These are phyloP conservation scores for Teratosphaeria nubilosa DNA, from an alignment of 2,329 filamentous ascomycete genomes.

Conservation along the genomic window DNA sequence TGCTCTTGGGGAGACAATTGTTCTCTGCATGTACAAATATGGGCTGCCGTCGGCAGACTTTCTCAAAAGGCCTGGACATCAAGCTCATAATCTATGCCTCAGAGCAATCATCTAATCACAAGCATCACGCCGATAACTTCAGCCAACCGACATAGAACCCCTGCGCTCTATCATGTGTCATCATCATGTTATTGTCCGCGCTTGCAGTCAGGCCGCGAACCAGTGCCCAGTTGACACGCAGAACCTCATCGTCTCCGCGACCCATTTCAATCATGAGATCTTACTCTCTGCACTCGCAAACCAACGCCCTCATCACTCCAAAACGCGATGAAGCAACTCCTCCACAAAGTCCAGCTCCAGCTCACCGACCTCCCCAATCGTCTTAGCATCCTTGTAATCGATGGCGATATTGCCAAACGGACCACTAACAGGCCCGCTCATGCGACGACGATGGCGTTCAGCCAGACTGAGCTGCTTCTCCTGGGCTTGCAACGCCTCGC, in stretches of 20 bases:
- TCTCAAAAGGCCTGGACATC: not conserved
- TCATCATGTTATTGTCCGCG: not conserved
- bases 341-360: slow-evolving; percentile 18
- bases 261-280: not conserved
- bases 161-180: not conserved
- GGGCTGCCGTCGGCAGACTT: not conserved
- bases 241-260: not conserved
- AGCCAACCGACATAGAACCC: not conserved
- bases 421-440: slow-evolving; percentile 4
- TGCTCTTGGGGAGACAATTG: not conserved
- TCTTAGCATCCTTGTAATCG: slow-evolving; percentile 15
- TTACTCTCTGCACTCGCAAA: not conserved
- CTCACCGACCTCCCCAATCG: slow-evolving; percentile 15
- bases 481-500: slow-evolving; percentile 8
- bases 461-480: slow-evolving; percentile 6
- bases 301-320: not conserved
- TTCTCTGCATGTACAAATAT: not conserved
- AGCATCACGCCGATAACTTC: not conserved
- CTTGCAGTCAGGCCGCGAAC: not conserved
- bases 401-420: slow-evolving; percentile 20
- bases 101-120: not conserved
- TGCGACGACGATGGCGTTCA: slow-evolving; percentile 8
- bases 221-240: not conserved
- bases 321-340: slow-evolving; percentile 11
- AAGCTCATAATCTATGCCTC: not conserved